Conservation (phyloP, 768 basidiomycete species). For the Pulveroboletus ravenelii region DNA sequence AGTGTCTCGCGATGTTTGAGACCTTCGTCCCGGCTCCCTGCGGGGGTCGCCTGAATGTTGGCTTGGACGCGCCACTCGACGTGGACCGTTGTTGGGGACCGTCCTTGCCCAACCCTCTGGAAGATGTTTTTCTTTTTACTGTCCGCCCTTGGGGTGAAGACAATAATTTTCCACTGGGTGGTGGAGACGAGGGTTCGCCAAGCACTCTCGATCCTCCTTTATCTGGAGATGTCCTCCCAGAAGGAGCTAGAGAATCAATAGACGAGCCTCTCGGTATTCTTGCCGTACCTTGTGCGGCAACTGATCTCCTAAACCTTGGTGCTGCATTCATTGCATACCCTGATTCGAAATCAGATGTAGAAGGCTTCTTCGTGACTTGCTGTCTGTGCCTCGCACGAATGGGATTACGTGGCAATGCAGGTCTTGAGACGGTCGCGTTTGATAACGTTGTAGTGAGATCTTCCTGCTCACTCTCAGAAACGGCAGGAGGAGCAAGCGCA, state of each 20-base stretch:
- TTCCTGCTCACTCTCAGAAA: constrained; percentile 84
- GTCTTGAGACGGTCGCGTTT: constrained; percentile 17
- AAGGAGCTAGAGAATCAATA: constrained; percentile 55
- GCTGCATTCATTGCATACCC: constrained; percentile 93
- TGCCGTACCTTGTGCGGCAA: constrained; percentile 39
- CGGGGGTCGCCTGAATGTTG: constrained; percentile 51
- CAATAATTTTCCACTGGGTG: constrained; percentile 18
- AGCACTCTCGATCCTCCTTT: constrained; percentile 43
- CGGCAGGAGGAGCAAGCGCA: constrained; percentile 56
- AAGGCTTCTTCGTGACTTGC: constrained; percentile 47
- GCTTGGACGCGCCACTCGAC: constrained; percentile 37
- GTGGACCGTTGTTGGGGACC: constrained; percentile 39
- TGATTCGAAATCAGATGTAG: constrained; percentile 83
- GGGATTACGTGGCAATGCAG: constrained; percentile 32
- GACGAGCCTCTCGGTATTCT: constrained; percentile 42
- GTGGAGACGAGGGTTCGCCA: constrained; percentile 35
- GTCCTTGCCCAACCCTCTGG: constrained; percentile 35
- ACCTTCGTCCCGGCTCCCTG: constrained; percentile 62
- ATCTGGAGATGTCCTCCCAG: constrained; percentile 70
- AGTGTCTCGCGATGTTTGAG: constrained; percentile 84
- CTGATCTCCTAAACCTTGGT: constrained; percentile 59
- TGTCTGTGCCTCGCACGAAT: constrained; percentile 47
- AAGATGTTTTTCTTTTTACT: constrained; percentile 33
- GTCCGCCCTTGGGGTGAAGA: constrained; percentile 32
- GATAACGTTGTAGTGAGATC: constrained; percentile 32